Conservation (phyloP, 2,329 filamentous ascomycete genomes). For the Pseudogymnoascus destructans region DNA sequence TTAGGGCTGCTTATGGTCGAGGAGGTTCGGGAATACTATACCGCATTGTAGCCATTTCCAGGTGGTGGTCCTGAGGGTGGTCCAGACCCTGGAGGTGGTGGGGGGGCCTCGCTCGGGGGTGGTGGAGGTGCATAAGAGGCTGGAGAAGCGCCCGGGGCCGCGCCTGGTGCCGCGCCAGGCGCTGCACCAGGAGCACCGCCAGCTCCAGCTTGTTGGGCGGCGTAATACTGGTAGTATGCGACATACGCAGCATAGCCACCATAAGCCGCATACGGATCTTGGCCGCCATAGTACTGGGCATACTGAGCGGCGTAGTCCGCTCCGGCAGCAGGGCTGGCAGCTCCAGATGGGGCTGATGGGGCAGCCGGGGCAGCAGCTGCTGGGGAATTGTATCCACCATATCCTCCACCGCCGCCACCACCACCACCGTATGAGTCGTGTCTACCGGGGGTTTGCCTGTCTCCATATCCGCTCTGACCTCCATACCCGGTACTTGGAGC, state of each 20-base stretch:
- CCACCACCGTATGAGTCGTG: conserved; percentile 30
- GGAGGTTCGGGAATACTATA: conserved; percentile 11
- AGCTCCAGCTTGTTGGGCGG: conserved; percentile 34
- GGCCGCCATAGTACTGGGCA: conserved; percentile 62
- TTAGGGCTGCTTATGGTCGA: conserved; percentile 15
- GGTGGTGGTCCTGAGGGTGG: conserved; percentile 41
- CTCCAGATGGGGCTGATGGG: conserved; percentile 31
- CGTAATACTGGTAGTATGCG: conserved; percentile 64
- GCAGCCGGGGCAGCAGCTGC: conserved; percentile 21
- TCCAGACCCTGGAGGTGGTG: conserved; percentile 47
- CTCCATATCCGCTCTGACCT: conserved; percentile 37
- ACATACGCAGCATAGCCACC: conserved; percentile 73
- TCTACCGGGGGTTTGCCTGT: conserved; percentile 35
- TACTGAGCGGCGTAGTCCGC: conserved; percentile 70
- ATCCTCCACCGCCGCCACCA: conserved; percentile 29
- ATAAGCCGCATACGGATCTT: conserved; percentile 80
- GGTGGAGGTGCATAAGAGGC: conserved; percentile 41
- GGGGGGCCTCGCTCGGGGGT: conserved; percentile 46
- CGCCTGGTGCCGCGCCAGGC: conserved; percentile 31
- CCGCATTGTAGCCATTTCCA: conserved; percentile 48
- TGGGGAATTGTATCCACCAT: conserved; percentile 27
- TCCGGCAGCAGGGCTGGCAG: conserved; percentile 31
- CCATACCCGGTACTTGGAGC: conserved; percentile 29
- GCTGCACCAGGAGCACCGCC: conserved; percentile 28
- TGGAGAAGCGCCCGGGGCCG: conserved; percentile 28